phyloP scores from a whole-genome alignment of 305 asterid species.

The Solanum aculeatissimum region DNA sequence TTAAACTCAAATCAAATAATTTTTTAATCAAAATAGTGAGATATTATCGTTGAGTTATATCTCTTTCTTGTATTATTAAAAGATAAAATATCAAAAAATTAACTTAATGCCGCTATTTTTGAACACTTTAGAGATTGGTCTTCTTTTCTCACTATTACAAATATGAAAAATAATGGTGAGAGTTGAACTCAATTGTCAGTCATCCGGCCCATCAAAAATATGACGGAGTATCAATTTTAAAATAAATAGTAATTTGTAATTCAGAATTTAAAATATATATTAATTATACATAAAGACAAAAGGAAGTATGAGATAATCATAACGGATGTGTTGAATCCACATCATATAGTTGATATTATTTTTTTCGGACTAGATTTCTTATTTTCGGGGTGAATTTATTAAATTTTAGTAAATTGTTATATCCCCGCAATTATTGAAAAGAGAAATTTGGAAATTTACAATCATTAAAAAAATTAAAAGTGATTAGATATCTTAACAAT shows the following conservation, averaged over 20 bases:
- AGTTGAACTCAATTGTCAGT: not conserved
- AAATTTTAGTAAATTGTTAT: too few relatives aligned
- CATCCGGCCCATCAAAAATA: not conserved
- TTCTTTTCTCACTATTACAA: not conserved
- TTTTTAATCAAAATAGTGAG: not conserved
- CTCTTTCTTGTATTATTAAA: not conserved
- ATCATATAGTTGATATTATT: too few relatives aligned
- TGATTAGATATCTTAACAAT: not conserved
- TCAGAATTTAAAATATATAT: not conserved
- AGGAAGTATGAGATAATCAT: too few relatives aligned
- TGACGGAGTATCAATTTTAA: not conserved
- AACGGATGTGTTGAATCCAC: too few relatives aligned
- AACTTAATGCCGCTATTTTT: not conserved
- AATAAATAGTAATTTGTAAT: not conserved
- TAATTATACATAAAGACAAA: not conserved
- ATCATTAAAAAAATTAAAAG: not conserved
- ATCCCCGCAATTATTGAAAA: too few relatives aligned
- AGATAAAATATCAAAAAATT: not conserved
- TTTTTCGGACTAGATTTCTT: too few relatives aligned
- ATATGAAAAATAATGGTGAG: not conserved
- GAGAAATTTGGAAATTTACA: not conserved
- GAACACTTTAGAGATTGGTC: rapidly evolving
- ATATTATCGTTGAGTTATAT: not conserved
- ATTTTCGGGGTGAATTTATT: too few relatives aligned
- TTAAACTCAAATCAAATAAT: too few relatives aligned